Evolutionary conservation across 305 asterid species (phyloP), one percentile per base, ranked within the genome.

Genomic region (Rubia balearica): DNA sequence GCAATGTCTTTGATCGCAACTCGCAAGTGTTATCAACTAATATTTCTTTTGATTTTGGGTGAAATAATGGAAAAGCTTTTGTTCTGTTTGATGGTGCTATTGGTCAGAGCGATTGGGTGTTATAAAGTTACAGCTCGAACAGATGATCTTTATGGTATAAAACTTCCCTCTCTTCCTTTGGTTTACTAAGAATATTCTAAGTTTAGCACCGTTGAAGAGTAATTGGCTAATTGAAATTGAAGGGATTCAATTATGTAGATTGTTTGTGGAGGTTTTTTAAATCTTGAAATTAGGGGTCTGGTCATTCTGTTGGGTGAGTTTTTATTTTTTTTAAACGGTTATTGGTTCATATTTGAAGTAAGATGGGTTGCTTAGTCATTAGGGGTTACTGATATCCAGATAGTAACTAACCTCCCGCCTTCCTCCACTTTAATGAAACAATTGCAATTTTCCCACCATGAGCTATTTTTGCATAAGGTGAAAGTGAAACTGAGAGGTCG

Each of bases 331-430:
- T 46, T 14, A 30, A 30, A 30, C 33, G 33, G 3, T 30, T 30
- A 1, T 30, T 30, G 33, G 33, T 30, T 30, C 33, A 30, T 1
- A 30, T 1, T 1, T 30, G 33, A 1, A 3, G 3, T 30, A 30
- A 30, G 33, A 30, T 30, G 3, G 1, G 33, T 3, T 30, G 33
- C 33, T 30, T 30, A 30, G 33, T 30, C 33, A 30, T 30, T 30
- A 30, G 33, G 1, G 33, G 33, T 30, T 41, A 84, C 95, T 17
- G 88, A 87, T 77, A 75, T 36, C 73, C 60, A 17, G 92, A 90
- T 42, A 89, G 98, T 92, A 83, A 56, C 22, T 43, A 43, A 36
- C 8, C 33, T 30, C 33, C 33, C 33, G 3, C 3, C 8, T 27
- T 10, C 42, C 33, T 74, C 36, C 40, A 41, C 9, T 53, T 45